Conservation (phyloP, 2,329 filamentous ascomycete species). For the Diplocarpon mali region DNA sequence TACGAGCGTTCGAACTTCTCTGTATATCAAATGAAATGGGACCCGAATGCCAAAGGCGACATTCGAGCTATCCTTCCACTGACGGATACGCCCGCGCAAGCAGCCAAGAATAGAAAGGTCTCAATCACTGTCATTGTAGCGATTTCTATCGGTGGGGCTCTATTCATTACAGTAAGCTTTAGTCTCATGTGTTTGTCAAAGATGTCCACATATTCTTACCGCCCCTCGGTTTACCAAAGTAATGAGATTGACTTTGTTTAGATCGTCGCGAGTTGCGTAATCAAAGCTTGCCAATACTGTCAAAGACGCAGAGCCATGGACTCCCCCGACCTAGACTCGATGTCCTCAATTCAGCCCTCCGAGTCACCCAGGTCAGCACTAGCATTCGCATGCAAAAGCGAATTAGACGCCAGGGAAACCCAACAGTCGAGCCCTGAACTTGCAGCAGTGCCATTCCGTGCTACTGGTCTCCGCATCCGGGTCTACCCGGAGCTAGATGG, state of each 20-base stretch:
- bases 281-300: neutral
- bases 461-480: too few species aligned
- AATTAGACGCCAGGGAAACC: slow-evolving; percentile 3
- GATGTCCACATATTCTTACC: neutral
- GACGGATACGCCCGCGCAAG: neutral
- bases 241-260: too few species aligned
- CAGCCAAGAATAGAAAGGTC: neutral
- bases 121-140: slow-evolving; percentile 2
- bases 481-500: too few species aligned
- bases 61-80: slow-evolving; percentile 15
- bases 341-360: neutral
- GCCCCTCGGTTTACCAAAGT: too few species aligned
- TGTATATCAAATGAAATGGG: slow-evolving; percentile 25
- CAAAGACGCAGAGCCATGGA: neutral
- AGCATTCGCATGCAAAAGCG: slow-evolving; percentile 1
- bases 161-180: slow-evolving; percentile 6
- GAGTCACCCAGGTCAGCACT: neutral
- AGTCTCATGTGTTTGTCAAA: too few species aligned
- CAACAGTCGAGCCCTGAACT: neutral
- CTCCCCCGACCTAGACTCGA: neutral
- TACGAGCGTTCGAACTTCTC: slow-evolving; percentile 33
- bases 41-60: slow-evolving; percentile 9
- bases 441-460: neutral
- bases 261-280: too few species aligned
- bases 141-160: slow-evolving; percentile 3